Base-by-base conservation (phyloP, 805 yeast genomes). In the Yamadazyma philogaea region DNA sequence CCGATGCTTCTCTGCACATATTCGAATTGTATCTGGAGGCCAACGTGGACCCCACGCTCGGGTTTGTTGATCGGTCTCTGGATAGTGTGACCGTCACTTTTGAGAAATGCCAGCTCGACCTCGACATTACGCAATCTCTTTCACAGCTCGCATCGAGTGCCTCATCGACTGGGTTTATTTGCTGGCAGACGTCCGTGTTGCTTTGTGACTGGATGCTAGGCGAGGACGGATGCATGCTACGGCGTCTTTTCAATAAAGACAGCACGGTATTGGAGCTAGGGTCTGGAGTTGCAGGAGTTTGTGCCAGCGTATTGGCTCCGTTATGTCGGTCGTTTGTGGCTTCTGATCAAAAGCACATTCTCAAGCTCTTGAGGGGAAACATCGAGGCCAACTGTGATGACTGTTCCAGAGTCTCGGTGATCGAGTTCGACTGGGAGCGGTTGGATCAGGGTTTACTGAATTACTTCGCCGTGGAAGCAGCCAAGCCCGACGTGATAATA, bases 371-470 rank as follows among this genome's bases (percentile, higher is more conserved):
- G 45, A 61, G 60, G 43, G 40, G 54, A 33, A 82, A 83, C 52
- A 67, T 82, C 3, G 45, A 30, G 1, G 52, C 55, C 0, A 81
- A 81, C 43, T 55, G 55, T 3, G 19, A 14, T 16, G 2, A 10
- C 4, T 39, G 37, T 11, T 20, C 63, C 5, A 41, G 33, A 3
- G 53, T 78, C 11, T 80, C 77, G 26, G 75, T 73, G 3, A 55
- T 73, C 10, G 82, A 74, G 45, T 72, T 67, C 44, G 87, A 82
- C 52, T 83, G 88, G 88, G 88, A 81, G 47, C 3, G 64, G 7
- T 52, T 69, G 0, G 71, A 64, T 0, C 49, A 48, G 12, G 79
- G 76, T 0, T 16, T 54, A 20, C 43, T 44, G 16, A 57, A 56
- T 21, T 61, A 57, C 38, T 14, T 48, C 6, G 30, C 31, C 8